Conservation (phyloP, 192 early-diverging fungal genomes). For the Geosiphon pyriformis region DNA sequence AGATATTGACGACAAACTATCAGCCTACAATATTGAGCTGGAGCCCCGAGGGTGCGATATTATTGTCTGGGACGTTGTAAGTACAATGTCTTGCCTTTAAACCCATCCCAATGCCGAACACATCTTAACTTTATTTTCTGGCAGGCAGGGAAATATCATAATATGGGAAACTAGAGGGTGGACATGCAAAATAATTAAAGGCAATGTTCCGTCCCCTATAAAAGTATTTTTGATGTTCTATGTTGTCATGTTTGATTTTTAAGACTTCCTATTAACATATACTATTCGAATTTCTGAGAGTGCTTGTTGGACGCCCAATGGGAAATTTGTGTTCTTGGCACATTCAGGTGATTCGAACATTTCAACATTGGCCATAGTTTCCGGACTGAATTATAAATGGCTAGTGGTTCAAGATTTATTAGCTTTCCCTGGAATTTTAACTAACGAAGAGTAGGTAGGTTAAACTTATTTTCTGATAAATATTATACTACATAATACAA, state of each 20-base stretch:
- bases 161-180: conserved; percentile 21
- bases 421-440: conserved; percentile 3
- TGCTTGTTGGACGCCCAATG: conserved; percentile 17
- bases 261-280: not conserved
- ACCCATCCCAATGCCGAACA: not conserved
- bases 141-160: conserved; percentile 11
- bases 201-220: not conserved
- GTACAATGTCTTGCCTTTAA: not conserved
- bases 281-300: conserved; percentile 6
- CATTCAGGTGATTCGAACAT: not conserved
- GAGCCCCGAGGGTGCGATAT: conserved; percentile 17
- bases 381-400: conserved; percentile 18
- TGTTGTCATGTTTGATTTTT: not conserved
- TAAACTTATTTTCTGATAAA: not conserved
- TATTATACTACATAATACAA: not conserved
- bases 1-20: not conserved
- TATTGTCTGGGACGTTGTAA: conserved; percentile 18
- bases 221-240: not conserved
- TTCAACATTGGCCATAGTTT: conserved; percentile 1
- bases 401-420: not conserved
- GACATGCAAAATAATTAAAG: conserved; percentile 15
- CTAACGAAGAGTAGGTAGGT: not conserved
- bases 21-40: conserved; percentile 1
- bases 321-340: conserved; percentile 1
- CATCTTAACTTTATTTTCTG: not conserved